phyloP scores from a whole-genome alignment of 129 eudicot species.

The sunflower (Helianthus annuus) region HanXRQr2.0-SUNRISE NC_035447.2:14662029-14662528 shows the following conservation, averaged over 20 bases:
- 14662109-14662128: conserved; percentile 81
- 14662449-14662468: too few relatives aligned
- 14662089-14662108: conserved; percentile 67
- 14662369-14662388: too few relatives aligned
- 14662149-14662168: conserved; percentile 84
- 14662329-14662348: background rate
- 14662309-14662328: background rate
- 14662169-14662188: conserved; percentile 73
- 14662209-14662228: conserved; percentile 76
- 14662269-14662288: conserved; percentile 10
- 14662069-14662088: conserved; percentile 73
- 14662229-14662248: conserved; percentile 79
- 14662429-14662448: too few relatives aligned
- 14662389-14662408: too few relatives aligned
- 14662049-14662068: conserved; percentile 76
- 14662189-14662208: conserved; percentile 57
- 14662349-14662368: too few relatives aligned
- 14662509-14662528: too few relatives aligned
- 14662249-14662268: conserved; percentile 60
- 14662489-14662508: too few relatives aligned
- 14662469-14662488: too few relatives aligned
- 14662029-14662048: conserved; percentile 85
- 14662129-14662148: conserved; percentile 86
- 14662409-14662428: too few relatives aligned
- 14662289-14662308: background rate